Evolutionary conservation across 2,329 filamentous ascomycete genomes (phyloP).

Genomic region (Colletotrichum liriopes): DNA sequence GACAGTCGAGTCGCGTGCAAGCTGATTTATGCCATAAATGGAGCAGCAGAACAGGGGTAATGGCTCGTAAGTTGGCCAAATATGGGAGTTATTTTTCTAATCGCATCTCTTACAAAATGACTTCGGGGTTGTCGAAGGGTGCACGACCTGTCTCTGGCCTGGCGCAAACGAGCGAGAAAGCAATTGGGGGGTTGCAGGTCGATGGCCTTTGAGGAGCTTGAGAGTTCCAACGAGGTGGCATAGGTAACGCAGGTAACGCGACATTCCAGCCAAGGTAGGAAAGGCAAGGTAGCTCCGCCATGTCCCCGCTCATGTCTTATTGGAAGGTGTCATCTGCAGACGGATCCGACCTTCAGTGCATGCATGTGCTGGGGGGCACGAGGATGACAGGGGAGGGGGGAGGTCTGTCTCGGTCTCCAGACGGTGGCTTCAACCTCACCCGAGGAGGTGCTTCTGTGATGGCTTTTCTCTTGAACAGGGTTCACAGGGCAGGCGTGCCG

Average conservation of each 20-base stretch:
- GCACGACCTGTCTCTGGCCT: constrained; percentile 20
- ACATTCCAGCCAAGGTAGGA: constrained; percentile 21
- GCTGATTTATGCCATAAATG: constrained; percentile 43
- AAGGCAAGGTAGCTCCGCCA: constrained; percentile 23
- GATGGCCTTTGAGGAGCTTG: constrained; percentile 31
- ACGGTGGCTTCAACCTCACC: background rate
- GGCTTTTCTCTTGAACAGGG: background rate
- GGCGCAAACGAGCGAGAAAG: constrained; percentile 24
- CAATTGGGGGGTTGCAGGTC: constrained; percentile 10
- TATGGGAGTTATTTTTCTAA: constrained; percentile 39
- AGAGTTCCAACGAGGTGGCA: constrained; percentile 11
- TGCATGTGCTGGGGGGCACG: constrained; percentile 36
- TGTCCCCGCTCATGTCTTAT: constrained; percentile 37
- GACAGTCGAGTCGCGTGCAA: constrained; percentile 35
- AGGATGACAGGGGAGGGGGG: constrained; percentile 30
- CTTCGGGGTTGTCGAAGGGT: constrained; percentile 21
- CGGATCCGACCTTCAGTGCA: constrained; percentile 41
- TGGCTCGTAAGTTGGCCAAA: constrained; percentile 33
- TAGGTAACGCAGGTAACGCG: constrained; percentile 31
- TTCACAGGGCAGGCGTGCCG: background rate
- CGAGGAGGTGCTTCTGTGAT: background rate
- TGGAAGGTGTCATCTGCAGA: constrained; percentile 44
- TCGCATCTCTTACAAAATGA: constrained; percentile 37
- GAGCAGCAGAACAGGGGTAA: constrained; percentile 37
- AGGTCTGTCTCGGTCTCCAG: background rate